Evolutionary conservation across 1,139 yeast species (phyloP).

Genomic region (Suhomyces chickasaworum): DNA sequence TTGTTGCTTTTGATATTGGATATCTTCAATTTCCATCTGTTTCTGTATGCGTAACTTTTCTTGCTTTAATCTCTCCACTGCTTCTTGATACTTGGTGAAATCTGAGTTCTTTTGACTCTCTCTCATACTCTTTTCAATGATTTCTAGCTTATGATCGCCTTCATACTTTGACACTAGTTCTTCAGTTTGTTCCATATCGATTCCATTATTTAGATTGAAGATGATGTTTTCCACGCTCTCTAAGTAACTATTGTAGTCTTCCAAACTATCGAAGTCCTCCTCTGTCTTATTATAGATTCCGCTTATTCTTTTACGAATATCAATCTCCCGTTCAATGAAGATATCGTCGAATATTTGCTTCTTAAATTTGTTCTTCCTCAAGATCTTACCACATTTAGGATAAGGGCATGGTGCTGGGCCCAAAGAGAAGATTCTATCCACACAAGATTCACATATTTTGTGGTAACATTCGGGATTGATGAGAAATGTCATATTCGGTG

Average conservation of each 20-base stretch:
- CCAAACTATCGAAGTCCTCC: slow-evolving; percentile 64
- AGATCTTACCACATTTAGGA: slow-evolving; percentile 83
- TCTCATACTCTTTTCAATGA: slow-evolving; percentile 64
- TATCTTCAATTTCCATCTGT: slow-evolving; percentile 70
- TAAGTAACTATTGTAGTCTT: slow-evolving; percentile 71
- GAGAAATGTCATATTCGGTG: slow-evolving; percentile 89
- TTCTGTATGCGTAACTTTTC: slow-evolving; percentile 65
- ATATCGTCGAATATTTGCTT: slow-evolving; percentile 91
- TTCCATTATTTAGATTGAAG: slow-evolving; percentile 69
- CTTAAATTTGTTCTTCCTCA: slow-evolving; percentile 87
- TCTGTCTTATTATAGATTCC: slow-evolving; percentile 79
- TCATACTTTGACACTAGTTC: slow-evolving; percentile 70
- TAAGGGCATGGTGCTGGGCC: slow-evolving; percentile 99
- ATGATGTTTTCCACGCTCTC: slow-evolving; percentile 83
- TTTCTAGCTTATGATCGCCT: slow-evolving; percentile 71
- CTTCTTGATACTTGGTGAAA: slow-evolving; percentile 58
- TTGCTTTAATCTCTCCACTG: slow-evolving; percentile 58
- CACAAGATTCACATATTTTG: slow-evolving; percentile 95
- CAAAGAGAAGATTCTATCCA: slow-evolving; percentile 85
- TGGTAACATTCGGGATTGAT: slow-evolving; percentile 98
- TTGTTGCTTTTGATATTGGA: slow-evolving; percentile 56
- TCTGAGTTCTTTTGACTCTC: slow-evolving; percentile 69
- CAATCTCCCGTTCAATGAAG: slow-evolving; percentile 86
- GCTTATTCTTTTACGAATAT: slow-evolving; percentile 76
- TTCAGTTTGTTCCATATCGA: slow-evolving; percentile 75